Conservation (phyloP, 2,329 filamentous ascomycete species). For the Penicillium hesseltinei region DNA sequence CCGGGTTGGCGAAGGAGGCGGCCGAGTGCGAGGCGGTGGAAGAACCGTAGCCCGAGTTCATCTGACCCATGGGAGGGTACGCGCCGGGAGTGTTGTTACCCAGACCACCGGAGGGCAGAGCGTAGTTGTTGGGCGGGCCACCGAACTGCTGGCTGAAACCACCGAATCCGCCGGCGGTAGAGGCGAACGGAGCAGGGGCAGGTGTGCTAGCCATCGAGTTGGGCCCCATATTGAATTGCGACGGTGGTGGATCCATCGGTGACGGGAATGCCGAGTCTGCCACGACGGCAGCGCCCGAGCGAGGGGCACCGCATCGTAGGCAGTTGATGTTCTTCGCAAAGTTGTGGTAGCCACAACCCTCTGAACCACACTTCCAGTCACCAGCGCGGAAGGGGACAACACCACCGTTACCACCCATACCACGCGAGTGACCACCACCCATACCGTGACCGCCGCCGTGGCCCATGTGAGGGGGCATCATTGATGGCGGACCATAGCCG, state of each 20-base stretch:
- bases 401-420: conserved; percentile 72
- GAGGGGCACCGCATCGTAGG: conserved; percentile 90
- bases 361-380: conserved; percentile 98
- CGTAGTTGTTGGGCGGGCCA: conserved; percentile 78
- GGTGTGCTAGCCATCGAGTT: conserved; percentile 83
- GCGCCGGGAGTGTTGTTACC: conserved; percentile 68
- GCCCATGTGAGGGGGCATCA: conserved; percentile 76
- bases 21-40: conserved; percentile 76
- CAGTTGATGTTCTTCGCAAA: conserved; percentile 99
- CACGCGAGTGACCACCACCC: conserved; percentile 52
- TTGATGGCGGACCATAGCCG: conserved; percentile 63
- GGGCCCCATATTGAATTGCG: conserved; percentile 80
- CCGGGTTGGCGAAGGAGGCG: conserved; percentile 86
- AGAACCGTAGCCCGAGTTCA: conserved; percentile 78
- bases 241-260: conserved; percentile 79
- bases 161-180: conserved; percentile 66
- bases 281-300: conserved; percentile 88
- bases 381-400: conserved; percentile 96
- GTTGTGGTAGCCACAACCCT: conserved; percentile 97
- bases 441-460: conserved; percentile 56
- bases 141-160: conserved; percentile 77
- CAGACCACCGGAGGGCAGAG: conserved; percentile 74
- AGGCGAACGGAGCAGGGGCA: conserved; percentile 72
- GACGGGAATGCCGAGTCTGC: conserved; percentile 90
- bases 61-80: conserved; percentile 65